These are phyloP conservation scores for Hansenula lynferdii DNA, from an alignment of 1,139 yeast species.

Conservation along the genomic window DNA sequence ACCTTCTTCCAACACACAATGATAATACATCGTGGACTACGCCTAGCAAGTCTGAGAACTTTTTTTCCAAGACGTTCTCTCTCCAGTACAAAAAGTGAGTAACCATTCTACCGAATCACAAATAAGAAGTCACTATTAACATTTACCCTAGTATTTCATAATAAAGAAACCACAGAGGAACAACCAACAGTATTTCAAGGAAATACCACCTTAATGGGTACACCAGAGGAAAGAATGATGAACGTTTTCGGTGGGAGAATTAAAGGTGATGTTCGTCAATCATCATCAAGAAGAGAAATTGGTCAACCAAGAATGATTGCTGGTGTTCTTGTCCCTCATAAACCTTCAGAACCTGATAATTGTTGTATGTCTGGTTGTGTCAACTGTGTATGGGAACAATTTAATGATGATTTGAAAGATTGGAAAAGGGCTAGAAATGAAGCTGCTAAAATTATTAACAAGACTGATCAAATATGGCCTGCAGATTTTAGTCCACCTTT, in stretches of 20 bases:
- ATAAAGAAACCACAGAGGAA: background rate
- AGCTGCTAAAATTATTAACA: constrained; percentile 54
- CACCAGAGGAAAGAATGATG: constrained; percentile 45
- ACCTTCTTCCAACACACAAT: no score
- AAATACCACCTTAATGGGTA: constrained; percentile 32
- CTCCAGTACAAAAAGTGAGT: background rate
- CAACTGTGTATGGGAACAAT: constrained; percentile 95
- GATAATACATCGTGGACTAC: background rate
- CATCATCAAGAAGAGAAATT: constrained; percentile 43
- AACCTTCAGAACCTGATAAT: constrained; percentile 87
- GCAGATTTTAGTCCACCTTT: constrained; percentile 74
- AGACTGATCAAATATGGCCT: constrained; percentile 69
- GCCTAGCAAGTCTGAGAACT: background rate
- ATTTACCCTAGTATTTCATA: background rate
- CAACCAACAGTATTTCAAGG: constrained; percentile 28
- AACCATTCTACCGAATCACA: no score
- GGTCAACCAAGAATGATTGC: constrained; percentile 48
- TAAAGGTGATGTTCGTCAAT: constrained; percentile 46
- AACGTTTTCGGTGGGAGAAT: constrained; percentile 55
- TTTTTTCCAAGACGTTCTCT: background rate
- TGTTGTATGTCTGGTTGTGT: constrained; percentile 98
- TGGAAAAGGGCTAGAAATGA: constrained; percentile 60
- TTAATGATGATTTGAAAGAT: constrained; percentile 78
- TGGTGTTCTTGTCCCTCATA: constrained; percentile 73
- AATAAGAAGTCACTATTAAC: no score